A percentile compares a stretch with the other conserved stretches of the same genome.
Conservation (phyloP, 805 yeast genomes). For the Candida tibetensis region DNA sequence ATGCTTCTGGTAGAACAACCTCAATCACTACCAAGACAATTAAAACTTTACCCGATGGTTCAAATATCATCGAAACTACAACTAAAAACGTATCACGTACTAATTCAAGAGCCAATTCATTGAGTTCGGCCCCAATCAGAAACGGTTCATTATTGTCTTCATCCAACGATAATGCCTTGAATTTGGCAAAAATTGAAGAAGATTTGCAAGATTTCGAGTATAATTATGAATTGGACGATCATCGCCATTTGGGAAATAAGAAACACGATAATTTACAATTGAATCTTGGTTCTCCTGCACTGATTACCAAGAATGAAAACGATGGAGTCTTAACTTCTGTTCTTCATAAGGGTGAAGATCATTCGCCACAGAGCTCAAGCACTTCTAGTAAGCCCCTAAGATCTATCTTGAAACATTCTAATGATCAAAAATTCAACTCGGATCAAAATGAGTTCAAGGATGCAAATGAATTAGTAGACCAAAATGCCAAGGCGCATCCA, state of each 20-base stretch:
- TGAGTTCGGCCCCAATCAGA: constrained; percentile 15
- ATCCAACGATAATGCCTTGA: constrained; percentile 16
- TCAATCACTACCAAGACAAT: constrained; percentile 40
- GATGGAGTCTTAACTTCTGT: constrained; percentile 3
- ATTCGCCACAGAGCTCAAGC: background rate
- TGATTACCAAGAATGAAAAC: constrained; percentile 2
- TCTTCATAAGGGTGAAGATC: background rate
- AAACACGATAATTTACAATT: background rate
- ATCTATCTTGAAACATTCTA: constrained; percentile 32
- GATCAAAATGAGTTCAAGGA: constrained; percentile 3
- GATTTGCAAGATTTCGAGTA: constrained; percentile 43
- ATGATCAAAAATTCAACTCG: constrained; percentile 8
- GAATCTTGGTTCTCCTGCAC: constrained; percentile 1
- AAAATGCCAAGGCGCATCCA: constrained; percentile 1
- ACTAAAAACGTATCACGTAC: constrained; percentile 38
- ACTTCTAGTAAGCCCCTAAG: constrained; percentile 28
- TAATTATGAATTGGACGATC: constrained; percentile 34
- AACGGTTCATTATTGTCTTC: constrained; percentile 21
- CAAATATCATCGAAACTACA: constrained; percentile 41
- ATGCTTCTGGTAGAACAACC: constrained; percentile 36
- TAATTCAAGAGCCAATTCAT: constrained; percentile 32
- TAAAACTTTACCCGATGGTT: constrained; percentile 39
- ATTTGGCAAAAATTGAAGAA: constrained; percentile 40
- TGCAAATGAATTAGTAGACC: background rate
- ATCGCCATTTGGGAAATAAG: constrained; percentile 3